Base-by-base conservation (phyloP, 306 rosid species). In the Sesbania bispinosa region DNA sequence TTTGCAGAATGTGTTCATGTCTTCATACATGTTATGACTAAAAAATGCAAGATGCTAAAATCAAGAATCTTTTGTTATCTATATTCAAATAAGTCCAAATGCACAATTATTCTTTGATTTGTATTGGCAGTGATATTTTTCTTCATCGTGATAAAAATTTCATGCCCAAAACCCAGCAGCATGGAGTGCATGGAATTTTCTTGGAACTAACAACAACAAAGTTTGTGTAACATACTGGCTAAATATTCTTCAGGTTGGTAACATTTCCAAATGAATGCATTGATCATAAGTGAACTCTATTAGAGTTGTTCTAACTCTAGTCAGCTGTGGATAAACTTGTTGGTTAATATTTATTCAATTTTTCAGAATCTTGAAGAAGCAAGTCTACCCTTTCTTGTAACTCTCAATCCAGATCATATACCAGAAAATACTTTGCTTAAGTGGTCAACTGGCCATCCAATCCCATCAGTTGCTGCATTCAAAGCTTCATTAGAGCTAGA, bases 101-200 rank as follows among this genome's bases (percentile, higher is more conserved):
- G 78, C 79, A 69, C 27, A 84, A 77, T 55, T 78, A 75, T 73
- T 71, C 54, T 68, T 82, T 67, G 59, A 68, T 84, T 43, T 87
- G 67, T 82, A 58, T 77, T 88, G 89, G 88, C 98, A 93, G 98
- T 83, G 97, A 93, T 62, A 87, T 90, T 84, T 88, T 69, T 82
- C 97, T 93, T 62, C 98, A 93, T 41, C 96, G 94, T 50, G 98
- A 93, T 88, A 81, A 88, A 90, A 78, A 29, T 35, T 81, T 93
- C 47, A 93, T 93, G 97, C 98, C 98, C 73, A 83, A 60, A 90
- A 93, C 79, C 90, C 82, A 74, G 90, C 92, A 41, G 98, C 97
- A 53, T 93, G 98, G 98, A 90, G 97, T 77, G 96, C 98, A 5
- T 93, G 98, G 98, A 93, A 90, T 83, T 93, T 88, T 79, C 93